These are phyloP conservation scores for Coemansia sp. DNA, from an alignment of 192 early-diverging fungal genomes.

Conservation along the genomic window DNA sequence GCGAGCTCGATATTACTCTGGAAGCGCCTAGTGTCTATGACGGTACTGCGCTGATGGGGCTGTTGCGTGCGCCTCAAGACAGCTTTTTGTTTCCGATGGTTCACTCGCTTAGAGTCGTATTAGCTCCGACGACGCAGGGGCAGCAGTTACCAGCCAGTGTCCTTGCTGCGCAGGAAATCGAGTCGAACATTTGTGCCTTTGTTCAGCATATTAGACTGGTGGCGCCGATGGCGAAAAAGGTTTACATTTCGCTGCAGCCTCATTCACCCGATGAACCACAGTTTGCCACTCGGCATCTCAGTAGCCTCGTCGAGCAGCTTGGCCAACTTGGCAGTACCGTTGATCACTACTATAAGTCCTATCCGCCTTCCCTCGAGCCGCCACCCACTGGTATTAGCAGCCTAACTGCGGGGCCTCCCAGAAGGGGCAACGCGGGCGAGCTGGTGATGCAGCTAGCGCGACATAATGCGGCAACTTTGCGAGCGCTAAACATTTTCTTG, in stretches of 20 bases:
- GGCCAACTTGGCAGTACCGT: background rate
- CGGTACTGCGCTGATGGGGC: background rate
- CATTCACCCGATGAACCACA: background rate
- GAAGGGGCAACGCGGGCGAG: background rate
- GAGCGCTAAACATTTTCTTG: background rate
- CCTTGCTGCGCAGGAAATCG: background rate
- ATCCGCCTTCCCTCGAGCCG: background rate
- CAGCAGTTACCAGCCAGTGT: background rate
- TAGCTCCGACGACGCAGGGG: background rate
- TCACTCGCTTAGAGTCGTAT: background rate
- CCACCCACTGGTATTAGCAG: background rate
- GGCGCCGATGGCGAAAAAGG: background rate
- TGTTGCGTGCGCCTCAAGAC: background rate
- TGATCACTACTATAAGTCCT: background rate
- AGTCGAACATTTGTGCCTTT: background rate
- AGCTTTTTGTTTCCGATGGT: background rate
- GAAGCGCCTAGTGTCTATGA: background rate
- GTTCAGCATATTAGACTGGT: background rate
- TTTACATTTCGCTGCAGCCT: background rate
- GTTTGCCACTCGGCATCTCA: background rate
- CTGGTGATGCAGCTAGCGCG: background rate
- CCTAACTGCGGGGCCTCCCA: background rate
- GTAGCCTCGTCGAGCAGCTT: background rate
- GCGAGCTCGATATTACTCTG: background rate
- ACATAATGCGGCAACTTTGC: background rate